These are phyloP conservation scores for Volutella citrinella DNA, from an alignment of 2,329 filamentous ascomycete genomes.

Conservation along the genomic window DNA sequence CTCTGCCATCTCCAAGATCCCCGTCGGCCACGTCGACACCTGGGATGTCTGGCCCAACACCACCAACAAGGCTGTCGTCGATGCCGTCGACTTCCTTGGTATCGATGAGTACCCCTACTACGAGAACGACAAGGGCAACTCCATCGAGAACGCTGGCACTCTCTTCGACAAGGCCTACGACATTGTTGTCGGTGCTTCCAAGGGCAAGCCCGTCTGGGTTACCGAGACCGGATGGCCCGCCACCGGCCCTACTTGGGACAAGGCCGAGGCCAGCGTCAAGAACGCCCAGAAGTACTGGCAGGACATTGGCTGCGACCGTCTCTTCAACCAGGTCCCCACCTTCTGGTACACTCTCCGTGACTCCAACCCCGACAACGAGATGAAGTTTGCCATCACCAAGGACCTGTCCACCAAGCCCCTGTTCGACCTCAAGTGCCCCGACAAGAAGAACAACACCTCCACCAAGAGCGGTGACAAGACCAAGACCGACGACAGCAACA, in stretches of 20 bases:
- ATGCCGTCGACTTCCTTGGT: conserved; percentile 62
- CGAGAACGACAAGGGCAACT: conserved; percentile 53
- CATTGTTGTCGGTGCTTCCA: conserved; percentile 42
- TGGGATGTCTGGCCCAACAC: conserved; percentile 61
- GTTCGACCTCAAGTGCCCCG: conserved; percentile 54
- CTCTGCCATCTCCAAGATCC: conserved; percentile 41
- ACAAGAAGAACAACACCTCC: conserved; percentile 25
- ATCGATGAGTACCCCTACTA: conserved; percentile 67
- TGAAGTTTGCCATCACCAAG: conserved; percentile 56
- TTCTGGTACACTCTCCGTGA: conserved; percentile 64
- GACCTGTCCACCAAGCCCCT: conserved; percentile 48
- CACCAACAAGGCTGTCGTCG: conserved; percentile 58
- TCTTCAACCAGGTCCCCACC: conserved; percentile 53
- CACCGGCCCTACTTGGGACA: conserved; percentile 49
- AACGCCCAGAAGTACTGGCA: conserved; percentile 66
- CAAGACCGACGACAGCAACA: conserved; percentile 9
- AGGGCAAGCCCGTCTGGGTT: conserved; percentile 56
- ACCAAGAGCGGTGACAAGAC: conserved; percentile 24
- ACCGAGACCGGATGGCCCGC: conserved; percentile 67
- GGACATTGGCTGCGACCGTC: conserved; percentile 56
- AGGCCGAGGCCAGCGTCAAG: conserved; percentile 50
- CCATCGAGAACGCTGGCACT: conserved; percentile 50
- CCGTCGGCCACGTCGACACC: conserved; percentile 66
- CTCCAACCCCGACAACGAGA: conserved; percentile 56
- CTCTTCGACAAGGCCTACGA: conserved; percentile 53